A percentile compares a stretch with the other conserved stretches of the same genome.
phyloP scores from a whole-genome alignment of 805 yeast genomes.

The Myxozyma neotropica region DNA sequence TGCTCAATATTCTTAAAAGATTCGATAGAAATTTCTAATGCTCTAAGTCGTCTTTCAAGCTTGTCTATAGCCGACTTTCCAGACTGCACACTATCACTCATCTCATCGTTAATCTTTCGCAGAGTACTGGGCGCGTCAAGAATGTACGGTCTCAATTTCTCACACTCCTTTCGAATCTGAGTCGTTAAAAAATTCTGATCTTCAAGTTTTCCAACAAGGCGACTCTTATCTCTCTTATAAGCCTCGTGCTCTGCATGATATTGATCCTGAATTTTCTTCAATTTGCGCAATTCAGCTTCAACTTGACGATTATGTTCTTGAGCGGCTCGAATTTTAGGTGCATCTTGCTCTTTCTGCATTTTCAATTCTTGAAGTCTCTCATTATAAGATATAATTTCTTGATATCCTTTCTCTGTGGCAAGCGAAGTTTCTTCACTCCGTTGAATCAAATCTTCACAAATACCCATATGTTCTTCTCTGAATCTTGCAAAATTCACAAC shows the following conservation, averaged over 20 bases:
- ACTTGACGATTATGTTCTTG: conserved; percentile 56
- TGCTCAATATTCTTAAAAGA: conserved; percentile 58
- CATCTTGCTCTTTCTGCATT: conserved; percentile 36
- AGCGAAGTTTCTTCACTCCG: conserved; percentile 40
- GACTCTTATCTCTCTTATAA: conserved; percentile 65
- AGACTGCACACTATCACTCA: conserved; percentile 50
- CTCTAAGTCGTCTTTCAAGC: conserved; percentile 53
- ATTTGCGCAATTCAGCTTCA: conserved; percentile 61
- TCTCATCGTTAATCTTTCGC: conserved; percentile 54
- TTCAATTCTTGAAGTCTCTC: conserved; percentile 30
- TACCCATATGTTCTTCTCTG: conserved; percentile 72
- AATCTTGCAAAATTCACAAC: conserved; percentile 83
- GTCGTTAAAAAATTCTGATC: conserved; percentile 59
- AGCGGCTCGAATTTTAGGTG: conserved; percentile 43
- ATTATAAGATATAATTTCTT: conserved; percentile 10
- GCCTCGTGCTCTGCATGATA: conserved; percentile 62
- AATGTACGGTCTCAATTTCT: conserved; percentile 60
- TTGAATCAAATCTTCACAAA: conserved; percentile 64
- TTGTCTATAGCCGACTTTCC: conserved; percentile 47
- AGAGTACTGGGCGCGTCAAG: conserved; percentile 62
- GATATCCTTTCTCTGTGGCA: conserved; percentile 24
- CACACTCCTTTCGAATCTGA: conserved; percentile 60
- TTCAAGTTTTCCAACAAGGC: conserved; percentile 60
- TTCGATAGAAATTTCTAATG: conserved; percentile 57
- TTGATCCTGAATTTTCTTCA: conserved; percentile 64